A percentile compares a stretch with the other conserved stretches of the same genome.
Conservation (phyloP, 768 basidiomycete species). For the Steccherinum ochraceum region DNA sequence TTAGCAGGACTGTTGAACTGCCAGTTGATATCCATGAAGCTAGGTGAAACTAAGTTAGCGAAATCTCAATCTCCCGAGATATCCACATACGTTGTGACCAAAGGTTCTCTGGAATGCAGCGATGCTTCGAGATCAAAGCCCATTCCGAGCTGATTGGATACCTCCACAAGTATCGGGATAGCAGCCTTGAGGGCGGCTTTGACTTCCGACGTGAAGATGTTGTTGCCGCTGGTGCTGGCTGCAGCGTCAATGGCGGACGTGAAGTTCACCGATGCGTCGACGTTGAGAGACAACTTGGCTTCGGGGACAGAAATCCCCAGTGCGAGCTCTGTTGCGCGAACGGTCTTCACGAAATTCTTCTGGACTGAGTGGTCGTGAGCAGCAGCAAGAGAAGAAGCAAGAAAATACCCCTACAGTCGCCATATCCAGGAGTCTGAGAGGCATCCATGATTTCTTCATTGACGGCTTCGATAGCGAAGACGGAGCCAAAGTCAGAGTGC, state of each 20-base stretch:
- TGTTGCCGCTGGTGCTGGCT: conserved; percentile 4
- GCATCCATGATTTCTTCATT: conserved; percentile 80
- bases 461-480: conserved; percentile 67
- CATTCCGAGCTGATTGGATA: conserved; percentile 12
- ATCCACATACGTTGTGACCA: conserved; percentile 34
- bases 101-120: conserved; percentile 18
- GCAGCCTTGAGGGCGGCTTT: conserved; percentile 27
- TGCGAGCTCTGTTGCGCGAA: conserved; percentile 57
- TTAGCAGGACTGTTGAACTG: conserved; percentile 65
- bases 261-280: conserved; percentile 23
- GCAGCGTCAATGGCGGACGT: conserved; percentile 26
- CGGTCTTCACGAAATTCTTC: conserved; percentile 58
- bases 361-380: conserved; percentile 40
- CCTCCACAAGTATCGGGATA: conserved; percentile 29
- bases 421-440: conserved; percentile 57
- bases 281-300: conserved; percentile 8
- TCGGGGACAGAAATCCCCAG: conserved; percentile 48
- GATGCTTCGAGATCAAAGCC: conserved; percentile 6
- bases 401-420: conserved; percentile 50
- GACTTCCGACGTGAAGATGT: conserved; percentile 25
- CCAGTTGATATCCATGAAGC: conserved; percentile 82
- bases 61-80: too few species aligned
- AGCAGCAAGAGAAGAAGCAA: neutral
- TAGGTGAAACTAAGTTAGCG: too few species aligned
- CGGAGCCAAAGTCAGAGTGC: conserved; percentile 57